Evolutionary conservation across 768 basidiomycete genomes (phyloP).

Genomic region (Boletus sp.): DNA sequence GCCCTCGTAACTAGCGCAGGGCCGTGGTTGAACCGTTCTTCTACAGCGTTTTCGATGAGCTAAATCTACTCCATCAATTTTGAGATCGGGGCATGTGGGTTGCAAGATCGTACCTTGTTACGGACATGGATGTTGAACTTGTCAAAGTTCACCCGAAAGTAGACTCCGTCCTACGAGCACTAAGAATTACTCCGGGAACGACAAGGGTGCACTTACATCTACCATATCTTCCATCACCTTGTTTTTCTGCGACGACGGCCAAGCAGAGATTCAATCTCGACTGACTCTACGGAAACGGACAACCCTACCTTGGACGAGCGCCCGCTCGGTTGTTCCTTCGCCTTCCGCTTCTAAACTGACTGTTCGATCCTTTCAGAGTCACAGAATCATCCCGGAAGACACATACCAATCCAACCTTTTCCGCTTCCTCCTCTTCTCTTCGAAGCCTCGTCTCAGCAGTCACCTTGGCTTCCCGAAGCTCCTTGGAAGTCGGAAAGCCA

Average conservation of each 20-base stretch:
- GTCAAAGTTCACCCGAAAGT: slow-evolving; percentile 87
- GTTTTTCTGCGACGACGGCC: slow-evolving; percentile 39
- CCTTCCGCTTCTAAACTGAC: slow-evolving; percentile 58
- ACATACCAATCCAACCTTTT: slow-evolving; percentile 71
- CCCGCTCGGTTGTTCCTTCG: slow-evolving; percentile 42
- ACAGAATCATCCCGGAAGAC: not conserved
- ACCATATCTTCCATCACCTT: slow-evolving; percentile 52
- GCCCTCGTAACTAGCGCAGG: slow-evolving; percentile 73
- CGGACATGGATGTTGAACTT: slow-evolving; percentile 85
- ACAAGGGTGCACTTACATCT: slow-evolving; percentile 52
- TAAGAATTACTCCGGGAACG: not conserved
- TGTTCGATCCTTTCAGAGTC: slow-evolving; percentile 15
- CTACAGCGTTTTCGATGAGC: slow-evolving; percentile 76
- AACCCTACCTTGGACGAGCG: slow-evolving; percentile 53
- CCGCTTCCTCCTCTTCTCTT: slow-evolving; percentile 71
- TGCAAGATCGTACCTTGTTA: slow-evolving; percentile 59
- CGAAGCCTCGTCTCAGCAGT: slow-evolving; percentile 60
- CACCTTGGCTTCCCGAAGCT: slow-evolving; percentile 71
- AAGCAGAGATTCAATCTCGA: slow-evolving; percentile 24
- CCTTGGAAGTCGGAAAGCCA: slow-evolving; percentile 79
- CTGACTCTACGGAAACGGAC: not conserved
- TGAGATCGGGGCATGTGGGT: not conserved
- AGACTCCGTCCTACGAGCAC: slow-evolving; percentile 56
- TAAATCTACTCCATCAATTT: slow-evolving; percentile 32
- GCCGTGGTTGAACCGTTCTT: slow-evolving; percentile 76